These are phyloP conservation scores for Dovyalis caffra DNA, from an alignment of 345 rosid species.

Conservation along the genomic window DNA sequence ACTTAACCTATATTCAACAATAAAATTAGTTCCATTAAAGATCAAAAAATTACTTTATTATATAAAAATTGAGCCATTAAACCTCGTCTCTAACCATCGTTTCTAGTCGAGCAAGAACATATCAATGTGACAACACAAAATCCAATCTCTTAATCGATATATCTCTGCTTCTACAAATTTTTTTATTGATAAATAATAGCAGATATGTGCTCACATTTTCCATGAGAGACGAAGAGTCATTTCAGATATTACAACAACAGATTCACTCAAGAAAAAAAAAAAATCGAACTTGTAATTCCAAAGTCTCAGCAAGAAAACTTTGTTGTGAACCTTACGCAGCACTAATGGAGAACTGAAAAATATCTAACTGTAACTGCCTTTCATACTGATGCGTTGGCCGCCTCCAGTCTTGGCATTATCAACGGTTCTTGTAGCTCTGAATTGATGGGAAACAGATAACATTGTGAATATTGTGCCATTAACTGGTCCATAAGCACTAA, in stretches of 20 bases:
- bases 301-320: not conserved
- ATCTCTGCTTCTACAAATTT: not conserved
- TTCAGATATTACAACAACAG: not conserved
- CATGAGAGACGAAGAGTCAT: no score
- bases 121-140: not conserved
- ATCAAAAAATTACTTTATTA: no score
- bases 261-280: not conserved
- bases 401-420: conserved; percentile 33
- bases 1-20: no score
- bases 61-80: no score
- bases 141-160: not conserved
- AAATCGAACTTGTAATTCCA: not conserved
- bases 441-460: conserved; percentile 67
- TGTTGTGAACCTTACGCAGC: not conserved
- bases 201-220: not conserved
- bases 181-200: not conserved
- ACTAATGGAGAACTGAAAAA: not conserved
- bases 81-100: not conserved
- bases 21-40: no score
- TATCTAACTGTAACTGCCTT: conserved; percentile 1
- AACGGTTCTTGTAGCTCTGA: conserved; percentile 66
- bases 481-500: conserved; percentile 82
- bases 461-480: conserved; percentile 85
- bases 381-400: conserved; percentile 24
- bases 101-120: not conserved